Evolutionary conservation across 2,329 filamentous ascomycete species (phyloP).

Genomic region (Hyphodiscus sp.): DNA sequence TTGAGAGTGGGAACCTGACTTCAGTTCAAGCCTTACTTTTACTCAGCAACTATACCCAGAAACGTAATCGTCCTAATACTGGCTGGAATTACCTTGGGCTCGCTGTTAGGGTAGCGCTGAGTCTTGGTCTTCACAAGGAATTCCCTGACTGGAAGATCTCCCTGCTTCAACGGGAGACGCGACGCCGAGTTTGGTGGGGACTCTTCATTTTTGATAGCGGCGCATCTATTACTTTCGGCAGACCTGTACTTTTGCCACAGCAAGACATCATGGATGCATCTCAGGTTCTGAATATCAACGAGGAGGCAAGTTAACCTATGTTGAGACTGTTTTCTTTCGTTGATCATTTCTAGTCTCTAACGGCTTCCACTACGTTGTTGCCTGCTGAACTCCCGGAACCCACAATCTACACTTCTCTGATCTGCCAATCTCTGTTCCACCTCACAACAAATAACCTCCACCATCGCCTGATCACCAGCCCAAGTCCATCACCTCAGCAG

Average conservation of each 20-base stretch:
- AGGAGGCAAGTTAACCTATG: constrained; percentile 7
- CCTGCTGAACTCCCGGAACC: constrained; percentile 33
- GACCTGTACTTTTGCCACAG: constrained; percentile 27
- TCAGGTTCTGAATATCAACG: constrained; percentile 16
- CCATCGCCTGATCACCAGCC: constrained; percentile 37
- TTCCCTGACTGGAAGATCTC: constrained; percentile 28
- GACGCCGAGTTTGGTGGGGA: constrained; percentile 36
- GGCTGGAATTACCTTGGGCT: constrained; percentile 46
- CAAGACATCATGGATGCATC: constrained; percentile 12
- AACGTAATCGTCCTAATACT: constrained; percentile 44
- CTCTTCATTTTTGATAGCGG: constrained; percentile 41
- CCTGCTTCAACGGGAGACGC: constrained; percentile 31
- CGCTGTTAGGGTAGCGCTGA: constrained; percentile 45
- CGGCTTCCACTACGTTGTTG: too few relatives aligned
- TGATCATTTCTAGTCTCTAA: too few relatives aligned
- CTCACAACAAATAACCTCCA: constrained; percentile 38
- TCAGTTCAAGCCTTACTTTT: constrained; percentile 40
- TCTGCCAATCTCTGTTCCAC: constrained; percentile 37
- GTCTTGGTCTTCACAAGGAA: constrained; percentile 43
- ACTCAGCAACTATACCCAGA: constrained; percentile 42
- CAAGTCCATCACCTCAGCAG: constrained; percentile 35
- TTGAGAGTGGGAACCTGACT: constrained; percentile 40
- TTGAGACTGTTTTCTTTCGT: constrained; percentile 20
- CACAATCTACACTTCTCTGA: constrained; percentile 38
- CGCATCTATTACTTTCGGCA: constrained; percentile 40